Conservation (phyloP, 2,329 filamentous ascomycete genomes). For the Aspergillus persii region DNA sequence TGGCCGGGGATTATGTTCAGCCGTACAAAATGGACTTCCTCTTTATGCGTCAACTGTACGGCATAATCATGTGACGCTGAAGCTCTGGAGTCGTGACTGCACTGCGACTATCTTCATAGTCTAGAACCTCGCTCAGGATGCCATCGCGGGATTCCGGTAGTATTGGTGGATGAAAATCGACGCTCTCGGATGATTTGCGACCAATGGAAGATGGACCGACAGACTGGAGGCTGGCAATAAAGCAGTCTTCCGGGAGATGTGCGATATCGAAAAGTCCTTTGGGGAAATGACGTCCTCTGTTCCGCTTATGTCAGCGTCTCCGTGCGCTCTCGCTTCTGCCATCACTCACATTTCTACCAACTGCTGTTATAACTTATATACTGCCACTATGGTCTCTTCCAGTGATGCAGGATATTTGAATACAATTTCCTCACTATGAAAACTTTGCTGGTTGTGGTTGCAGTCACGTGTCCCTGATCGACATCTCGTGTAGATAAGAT, state of each 20-base stretch:
- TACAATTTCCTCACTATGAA: too few relatives aligned
- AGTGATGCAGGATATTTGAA: too few relatives aligned
- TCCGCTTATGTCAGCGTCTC: neutral
- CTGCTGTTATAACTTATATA: too few relatives aligned
- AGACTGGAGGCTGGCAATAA: neutral
- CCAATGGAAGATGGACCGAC: neutral
- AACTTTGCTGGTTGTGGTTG: too few relatives aligned
- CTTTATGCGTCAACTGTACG: neutral
- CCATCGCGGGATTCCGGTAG: neutral
- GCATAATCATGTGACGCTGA: neutral
- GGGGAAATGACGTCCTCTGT: neutral
- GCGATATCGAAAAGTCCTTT: neutral
- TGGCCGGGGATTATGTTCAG: neutral
- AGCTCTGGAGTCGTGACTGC: neutral
- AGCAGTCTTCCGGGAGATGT: neutral
- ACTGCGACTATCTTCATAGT: neutral
- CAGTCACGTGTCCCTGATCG: too few relatives aligned
- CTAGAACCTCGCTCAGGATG: neutral
- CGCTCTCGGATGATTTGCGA: neutral
- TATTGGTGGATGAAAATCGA: neutral
- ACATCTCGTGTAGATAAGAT: too few relatives aligned
- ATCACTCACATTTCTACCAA: too few relatives aligned
- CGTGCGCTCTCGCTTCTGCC: neutral
- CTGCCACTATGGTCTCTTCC: too few relatives aligned
- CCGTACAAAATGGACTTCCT: neutral